A percentile compares a stretch with the other conserved stretches of the same genome.
phyloP scores from a whole-genome alignment of 2,329 filamentous ascomycete species.

The Dactylonectria estremocensis region DNA sequence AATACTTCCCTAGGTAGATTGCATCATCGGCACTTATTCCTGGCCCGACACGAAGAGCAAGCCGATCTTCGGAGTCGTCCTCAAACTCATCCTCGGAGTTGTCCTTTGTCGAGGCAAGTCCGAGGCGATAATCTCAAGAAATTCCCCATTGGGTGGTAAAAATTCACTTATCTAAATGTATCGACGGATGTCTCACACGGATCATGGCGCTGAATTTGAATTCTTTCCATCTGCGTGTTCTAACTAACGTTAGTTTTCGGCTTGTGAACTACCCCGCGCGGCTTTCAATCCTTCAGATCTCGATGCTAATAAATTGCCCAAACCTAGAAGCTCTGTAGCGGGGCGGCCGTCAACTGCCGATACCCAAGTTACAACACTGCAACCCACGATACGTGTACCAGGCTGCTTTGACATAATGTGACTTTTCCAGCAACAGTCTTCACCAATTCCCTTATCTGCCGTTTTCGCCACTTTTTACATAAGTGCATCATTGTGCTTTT shows the following conservation, averaged over 20 bases:
- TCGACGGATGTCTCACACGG: not conserved
- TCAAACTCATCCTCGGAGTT: not conserved
- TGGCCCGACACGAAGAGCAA: conserved; percentile 8
- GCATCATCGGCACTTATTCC: conserved; percentile 41
- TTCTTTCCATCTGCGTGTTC: not conserved
- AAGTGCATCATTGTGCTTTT: too few species aligned
- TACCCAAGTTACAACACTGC: not conserved
- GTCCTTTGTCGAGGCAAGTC: not conserved
- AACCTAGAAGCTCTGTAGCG: conserved; percentile 18
- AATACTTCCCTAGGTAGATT: too few species aligned
- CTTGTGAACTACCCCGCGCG: not conserved
- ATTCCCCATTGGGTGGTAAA: conserved; percentile 7
- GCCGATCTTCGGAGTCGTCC: conserved; percentile 41
- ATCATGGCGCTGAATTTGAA: not conserved
- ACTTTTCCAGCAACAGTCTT: not conserved
- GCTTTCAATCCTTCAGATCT: conserved; percentile 12
- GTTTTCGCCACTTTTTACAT: not conserved
- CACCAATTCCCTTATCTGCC: not conserved
- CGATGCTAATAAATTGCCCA: conserved; percentile 1
- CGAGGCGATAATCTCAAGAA: conserved; percentile 1
- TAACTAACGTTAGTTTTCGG: not conserved
- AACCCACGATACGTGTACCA: not conserved
- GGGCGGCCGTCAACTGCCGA: conserved; percentile 17
- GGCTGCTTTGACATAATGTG: not conserved
- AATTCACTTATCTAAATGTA: not conserved